Base-by-base conservation (phyloP, 2,329 filamentous ascomycete genomes). In the Cercospora nicotianae region DNA sequence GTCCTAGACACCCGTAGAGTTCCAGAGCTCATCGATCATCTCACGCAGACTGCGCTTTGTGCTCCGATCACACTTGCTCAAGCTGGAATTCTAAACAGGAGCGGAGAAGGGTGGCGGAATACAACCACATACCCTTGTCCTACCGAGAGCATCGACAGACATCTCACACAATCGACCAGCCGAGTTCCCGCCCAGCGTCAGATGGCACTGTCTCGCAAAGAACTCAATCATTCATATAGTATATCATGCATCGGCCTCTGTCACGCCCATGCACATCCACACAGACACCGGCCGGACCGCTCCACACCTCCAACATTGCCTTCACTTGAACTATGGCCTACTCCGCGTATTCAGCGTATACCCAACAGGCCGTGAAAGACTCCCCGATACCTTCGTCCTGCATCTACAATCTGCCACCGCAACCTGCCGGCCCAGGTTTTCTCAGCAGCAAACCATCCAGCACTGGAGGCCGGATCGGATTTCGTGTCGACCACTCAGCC, bases 401-500 rank as follows among this genome's bases (percentile, higher is more conserved):
- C 53, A 39, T 30, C 9, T 64, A 64, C 51, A 36, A n/a, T 28
- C 48, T 57, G n/a, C 16, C 33, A 26, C 10, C 31, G n/a, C 62
- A 64, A 58, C 62, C 62, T 59, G 62, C 62, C 31, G 62, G 62
- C 31, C 23, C 62, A 16, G 62, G 62, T 1, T 53, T 53, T 16
- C 16, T 64, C 9, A 33, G 62, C 62, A 33, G 53, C 31, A 58
- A 18, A 18, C 55, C 30, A 30, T 59, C 55, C 30, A 36, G 28
- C 10, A 59, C 30, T 12, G 55, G 30, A 18, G 55, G 55, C n/a
- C 55, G 55, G n/a, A 59, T 59, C n/a, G 55, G 55, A 13, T 59
- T 59, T 36, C 55, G 55, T 12, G 55, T 59, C 28, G 55, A 59
- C 30, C 55, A 59, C 9, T 59, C 55, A 33, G 31, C 55, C 16